phyloP scores from a whole-genome alignment of 352 stramenopile species.

The Globisporangium perplexum region DNA sequence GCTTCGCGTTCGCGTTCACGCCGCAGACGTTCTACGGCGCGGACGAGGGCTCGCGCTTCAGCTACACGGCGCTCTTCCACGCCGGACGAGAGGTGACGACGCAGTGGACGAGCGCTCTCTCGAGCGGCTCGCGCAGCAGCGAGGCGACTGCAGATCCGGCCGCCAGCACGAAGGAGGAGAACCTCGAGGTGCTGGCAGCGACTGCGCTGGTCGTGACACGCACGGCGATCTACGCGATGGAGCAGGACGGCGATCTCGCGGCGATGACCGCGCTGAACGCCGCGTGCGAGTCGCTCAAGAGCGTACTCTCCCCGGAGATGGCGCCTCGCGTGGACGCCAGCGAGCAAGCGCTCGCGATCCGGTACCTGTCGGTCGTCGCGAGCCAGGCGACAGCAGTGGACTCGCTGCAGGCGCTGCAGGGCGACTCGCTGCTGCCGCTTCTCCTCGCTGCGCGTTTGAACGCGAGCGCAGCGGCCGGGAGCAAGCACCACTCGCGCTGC shows the following conservation, averaged over 20 bases:
- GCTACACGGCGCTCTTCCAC: conserved; percentile 19
- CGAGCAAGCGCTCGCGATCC: conserved; percentile 32
- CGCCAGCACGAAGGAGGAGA: conserved; percentile 13
- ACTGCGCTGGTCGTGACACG: conserved; percentile 30
- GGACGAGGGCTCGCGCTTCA: conserved; percentile 16
- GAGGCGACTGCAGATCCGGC: background rate
- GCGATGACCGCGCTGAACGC: conserved; percentile 22
- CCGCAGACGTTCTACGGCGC: conserved; percentile 6
- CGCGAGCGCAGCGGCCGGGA: background rate
- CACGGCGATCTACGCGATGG: conserved; percentile 37
- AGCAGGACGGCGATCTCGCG: conserved; percentile 18
- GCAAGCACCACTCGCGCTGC: conserved; percentile 21
- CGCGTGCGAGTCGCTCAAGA: conserved; percentile 29
- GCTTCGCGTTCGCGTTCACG: conserved; percentile 7
- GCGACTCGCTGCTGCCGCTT: conserved; percentile 23
- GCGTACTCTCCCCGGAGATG: conserved; percentile 9
- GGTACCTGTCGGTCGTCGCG: conserved; percentile 27
- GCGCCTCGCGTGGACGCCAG: conserved; percentile 11
- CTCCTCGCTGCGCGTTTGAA: conserved; percentile 30
- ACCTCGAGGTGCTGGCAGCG: conserved; percentile 19
- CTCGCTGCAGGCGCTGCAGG: conserved; percentile 30
- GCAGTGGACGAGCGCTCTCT: conserved; percentile 7
- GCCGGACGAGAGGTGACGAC: background rate
- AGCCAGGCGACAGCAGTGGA: conserved; percentile 23
- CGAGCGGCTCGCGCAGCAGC: background rate